Conservation (phyloP, 345 rosid genomes). For the Draba incana region DNA sequence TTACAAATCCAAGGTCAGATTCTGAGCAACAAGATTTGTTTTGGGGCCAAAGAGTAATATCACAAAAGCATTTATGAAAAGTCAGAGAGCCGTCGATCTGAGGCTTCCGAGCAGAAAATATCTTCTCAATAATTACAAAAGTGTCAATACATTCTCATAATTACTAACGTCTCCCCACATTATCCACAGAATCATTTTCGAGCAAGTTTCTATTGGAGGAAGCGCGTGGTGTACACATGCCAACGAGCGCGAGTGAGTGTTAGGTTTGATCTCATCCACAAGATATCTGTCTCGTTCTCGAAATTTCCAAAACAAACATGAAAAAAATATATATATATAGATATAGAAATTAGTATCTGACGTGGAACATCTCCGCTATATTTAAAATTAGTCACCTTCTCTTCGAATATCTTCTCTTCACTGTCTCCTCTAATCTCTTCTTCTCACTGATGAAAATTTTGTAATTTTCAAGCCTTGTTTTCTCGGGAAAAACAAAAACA, state of each 20-base stretch:
- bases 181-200: slow-evolving; percentile 14
- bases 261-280: slow-evolving; percentile 55
- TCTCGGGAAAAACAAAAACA: background rate
- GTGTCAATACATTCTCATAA: slow-evolving; percentile 6
- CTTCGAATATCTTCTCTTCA: slow-evolving; percentile 25
- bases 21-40: background rate
- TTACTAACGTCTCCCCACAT: background rate
- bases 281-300: slow-evolving; percentile 51
- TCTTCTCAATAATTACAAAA: slow-evolving; percentile 25
- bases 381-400: slow-evolving; percentile 15
- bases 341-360: slow-evolving; percentile 34
- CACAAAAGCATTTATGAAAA: background rate
- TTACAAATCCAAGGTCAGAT: background rate
- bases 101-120: background rate
- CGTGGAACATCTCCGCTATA: slow-evolving; percentile 43
- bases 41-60: slow-evolving; percentile 10
- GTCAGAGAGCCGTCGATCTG: background rate
- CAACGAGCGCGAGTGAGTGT: slow-evolving; percentile 10
- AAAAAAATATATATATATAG: background rate
- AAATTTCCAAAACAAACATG: slow-evolving; percentile 40
- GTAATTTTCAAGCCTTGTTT: slow-evolving; percentile 14
- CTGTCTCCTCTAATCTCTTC: slow-evolving; percentile 1
- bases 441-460: background rate
- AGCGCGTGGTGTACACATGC: slow-evolving; percentile 17
- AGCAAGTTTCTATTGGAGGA: background rate